Evolutionary conservation across 2,329 filamentous ascomycete species (phyloP).

Genomic region (Neophaeococcomyces mojaviensis): DNA sequence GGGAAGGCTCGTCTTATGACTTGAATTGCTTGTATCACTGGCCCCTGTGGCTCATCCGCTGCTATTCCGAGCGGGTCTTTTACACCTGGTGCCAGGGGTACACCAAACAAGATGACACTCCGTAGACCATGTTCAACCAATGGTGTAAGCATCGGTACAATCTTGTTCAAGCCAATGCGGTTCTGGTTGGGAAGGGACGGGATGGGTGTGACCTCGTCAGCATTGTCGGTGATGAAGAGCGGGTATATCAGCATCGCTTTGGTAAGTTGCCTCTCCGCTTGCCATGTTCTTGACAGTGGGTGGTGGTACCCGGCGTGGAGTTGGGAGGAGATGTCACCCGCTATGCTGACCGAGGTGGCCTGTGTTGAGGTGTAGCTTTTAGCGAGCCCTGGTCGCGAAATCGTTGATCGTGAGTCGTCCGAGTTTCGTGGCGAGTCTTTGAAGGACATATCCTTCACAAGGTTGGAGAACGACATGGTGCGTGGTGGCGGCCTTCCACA

Average conservation of each 20-base stretch:
- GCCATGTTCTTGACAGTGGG: conserved; percentile 71
- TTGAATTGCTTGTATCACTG: conserved; percentile 80
- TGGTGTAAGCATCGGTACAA: conserved; percentile 76
- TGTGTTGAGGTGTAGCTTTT: conserved; percentile 41
- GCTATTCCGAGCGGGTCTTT: conserved; percentile 90
- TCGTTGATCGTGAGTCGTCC: conserved; percentile 37
- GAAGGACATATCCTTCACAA: conserved; percentile 43
- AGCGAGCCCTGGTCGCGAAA: conserved; percentile 33
- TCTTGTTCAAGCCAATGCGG: conserved; percentile 77
- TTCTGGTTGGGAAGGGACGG: conserved; percentile 85
- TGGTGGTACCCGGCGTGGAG: conserved; percentile 78
- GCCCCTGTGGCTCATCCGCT: conserved; percentile 86
- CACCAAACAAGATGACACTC: conserved; percentile 92
- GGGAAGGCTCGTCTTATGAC: conserved; percentile 80
- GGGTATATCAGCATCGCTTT: conserved; percentile 99
- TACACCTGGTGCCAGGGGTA: conserved; percentile 68
- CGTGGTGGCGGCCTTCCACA: too few relatives aligned
- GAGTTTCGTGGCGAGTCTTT: conserved; percentile 28
- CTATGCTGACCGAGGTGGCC: conserved; percentile 45
- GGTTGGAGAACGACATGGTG: conserved; percentile 43
- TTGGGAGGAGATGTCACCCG: conserved; percentile 69
- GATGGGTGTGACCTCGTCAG: conserved; percentile 84
- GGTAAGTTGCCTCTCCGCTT: conserved; percentile 75
- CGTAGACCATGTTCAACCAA: conserved; percentile 83
- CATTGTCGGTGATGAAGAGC: conserved; percentile 88